A percentile compares a stretch with the other conserved stretches of the same genome.
Conservation (phyloP, 2,329 filamentous ascomycete species). For the Tolypocladium capitatum region DNA sequence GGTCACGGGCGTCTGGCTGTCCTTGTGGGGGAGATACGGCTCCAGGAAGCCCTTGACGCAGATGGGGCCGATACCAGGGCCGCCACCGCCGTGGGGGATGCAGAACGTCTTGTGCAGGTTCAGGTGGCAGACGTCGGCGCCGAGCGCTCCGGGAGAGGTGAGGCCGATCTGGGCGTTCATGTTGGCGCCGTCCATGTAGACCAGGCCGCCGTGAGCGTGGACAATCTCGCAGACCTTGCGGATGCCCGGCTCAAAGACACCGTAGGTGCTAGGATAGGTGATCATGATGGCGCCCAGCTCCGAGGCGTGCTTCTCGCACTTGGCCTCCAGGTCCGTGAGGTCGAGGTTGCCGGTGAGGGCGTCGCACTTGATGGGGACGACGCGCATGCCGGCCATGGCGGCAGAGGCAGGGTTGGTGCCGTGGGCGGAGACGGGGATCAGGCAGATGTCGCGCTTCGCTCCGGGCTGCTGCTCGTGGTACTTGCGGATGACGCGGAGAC, state of each 20-base stretch:
- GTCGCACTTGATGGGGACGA: slow-evolving; percentile 86
- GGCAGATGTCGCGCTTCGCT: slow-evolving; percentile 73
- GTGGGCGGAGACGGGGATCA: slow-evolving; percentile 91
- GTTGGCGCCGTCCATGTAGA: slow-evolving; percentile 98
- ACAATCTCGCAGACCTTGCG: slow-evolving; percentile 78
- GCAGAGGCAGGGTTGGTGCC: slow-evolving; percentile 93
- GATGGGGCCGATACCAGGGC: slow-evolving; percentile 86
- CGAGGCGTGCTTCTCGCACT: slow-evolving; percentile 77
- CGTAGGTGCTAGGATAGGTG: slow-evolving; percentile 90
- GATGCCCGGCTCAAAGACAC: slow-evolving; percentile 83
- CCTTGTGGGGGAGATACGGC: slow-evolving; percentile 44
- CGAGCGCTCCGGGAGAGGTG: slow-evolving; percentile 88
- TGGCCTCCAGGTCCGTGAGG: slow-evolving; percentile 69
- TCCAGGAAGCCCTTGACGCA: slow-evolving; percentile 74
- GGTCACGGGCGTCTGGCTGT: slow-evolving; percentile 48
- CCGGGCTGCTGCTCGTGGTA: slow-evolving; percentile 58
- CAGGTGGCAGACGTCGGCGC: slow-evolving; percentile 90
- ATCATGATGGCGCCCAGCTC: slow-evolving; percentile 91
- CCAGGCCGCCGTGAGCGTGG: slow-evolving; percentile 77
- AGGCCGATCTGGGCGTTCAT: slow-evolving; percentile 97
- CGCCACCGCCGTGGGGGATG: slow-evolving; percentile 90
- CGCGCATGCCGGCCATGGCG: slow-evolving; percentile 90
- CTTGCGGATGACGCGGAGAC: slow-evolving; percentile 75
- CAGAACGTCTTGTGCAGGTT: slow-evolving; percentile 99
- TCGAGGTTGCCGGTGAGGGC: slow-evolving; percentile 79